These are phyloP conservation scores for Vitis rupestris DNA, from an alignment of 164 flowering plant genomes.

Conservation along the genomic window DNA sequence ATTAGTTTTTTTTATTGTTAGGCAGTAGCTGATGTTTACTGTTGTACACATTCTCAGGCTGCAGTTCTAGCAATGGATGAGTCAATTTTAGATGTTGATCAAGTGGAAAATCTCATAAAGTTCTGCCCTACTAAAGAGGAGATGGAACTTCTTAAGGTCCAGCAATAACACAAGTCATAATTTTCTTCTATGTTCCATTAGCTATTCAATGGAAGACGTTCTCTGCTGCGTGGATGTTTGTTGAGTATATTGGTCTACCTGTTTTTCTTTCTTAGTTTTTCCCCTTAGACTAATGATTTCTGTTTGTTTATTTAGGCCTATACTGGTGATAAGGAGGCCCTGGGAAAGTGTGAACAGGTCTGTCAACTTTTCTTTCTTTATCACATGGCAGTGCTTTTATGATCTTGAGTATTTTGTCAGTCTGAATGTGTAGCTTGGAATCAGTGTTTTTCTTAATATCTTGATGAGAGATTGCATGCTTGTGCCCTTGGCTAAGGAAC, in stretches of 20 bases:
- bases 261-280: background rate
- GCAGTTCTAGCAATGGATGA: constrained; percentile 96
- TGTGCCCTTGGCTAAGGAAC: background rate
- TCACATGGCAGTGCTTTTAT: background rate
- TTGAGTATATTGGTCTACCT: background rate
- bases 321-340: constrained; percentile 67
- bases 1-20: background rate
- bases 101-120: constrained; percentile 93
- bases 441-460: background rate
- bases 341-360: constrained; percentile 99
- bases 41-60: constrained; percentile 40
- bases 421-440: background rate
- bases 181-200: constrained; percentile 4
- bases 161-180: background rate
- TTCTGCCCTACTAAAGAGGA: constrained; percentile 98
- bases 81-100: constrained; percentile 87
- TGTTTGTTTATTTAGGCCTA: constrained; percentile 44
- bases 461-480: background rate
- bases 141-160: constrained; percentile 96
- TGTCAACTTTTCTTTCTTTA: constrained; percentile 12
- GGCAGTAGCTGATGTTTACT: constrained; percentile 1
- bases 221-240: background rate
- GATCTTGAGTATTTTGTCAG: background rate
- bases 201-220: background rate
- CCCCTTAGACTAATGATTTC: constrained; percentile 4